phyloP scores from a whole-genome alignment of 2,329 filamentous ascomycete species.

The Cryphonectria japonica region DNA sequence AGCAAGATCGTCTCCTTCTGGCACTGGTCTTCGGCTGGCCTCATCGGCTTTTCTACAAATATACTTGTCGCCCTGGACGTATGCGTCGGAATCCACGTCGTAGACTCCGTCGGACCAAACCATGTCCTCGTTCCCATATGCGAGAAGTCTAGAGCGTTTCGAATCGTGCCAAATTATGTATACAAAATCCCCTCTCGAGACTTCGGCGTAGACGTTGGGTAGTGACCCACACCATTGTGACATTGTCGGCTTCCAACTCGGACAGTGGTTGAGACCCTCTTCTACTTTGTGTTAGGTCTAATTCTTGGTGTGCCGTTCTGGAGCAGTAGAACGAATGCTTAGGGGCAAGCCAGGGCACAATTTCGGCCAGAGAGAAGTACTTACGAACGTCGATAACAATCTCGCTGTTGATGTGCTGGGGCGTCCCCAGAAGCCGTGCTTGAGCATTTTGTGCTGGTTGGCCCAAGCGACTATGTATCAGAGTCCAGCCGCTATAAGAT shows the following conservation, averaged over 20 bases:
- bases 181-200: no score
- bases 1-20: constrained; percentile 10
- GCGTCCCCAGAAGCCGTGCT: not conserved
- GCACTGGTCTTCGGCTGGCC: not conserved
- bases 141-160: not conserved
- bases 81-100: not conserved
- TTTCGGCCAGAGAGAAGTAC: not conserved
- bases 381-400: constrained; percentile 11
- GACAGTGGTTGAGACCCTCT: not conserved
- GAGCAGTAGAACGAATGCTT: not conserved
- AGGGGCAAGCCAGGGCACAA: not conserved
- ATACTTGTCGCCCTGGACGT: not conserved
- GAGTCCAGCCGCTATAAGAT: not conserved
- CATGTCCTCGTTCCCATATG: not conserved
- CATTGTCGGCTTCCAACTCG: not conserved
- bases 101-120: not conserved
- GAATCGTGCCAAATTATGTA: not conserved
- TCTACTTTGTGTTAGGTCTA: not conserved
- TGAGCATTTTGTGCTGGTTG: not conserved
- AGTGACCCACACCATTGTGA: no score
- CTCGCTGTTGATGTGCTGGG: constrained; percentile 13
- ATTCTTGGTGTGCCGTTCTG: not conserved
- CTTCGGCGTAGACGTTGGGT: no score
- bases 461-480: not conserved
- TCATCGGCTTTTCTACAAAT: not conserved